Conservation (phyloP, 2,329 filamentous ascomycete species). For the Byssothecium circinans region DNA sequence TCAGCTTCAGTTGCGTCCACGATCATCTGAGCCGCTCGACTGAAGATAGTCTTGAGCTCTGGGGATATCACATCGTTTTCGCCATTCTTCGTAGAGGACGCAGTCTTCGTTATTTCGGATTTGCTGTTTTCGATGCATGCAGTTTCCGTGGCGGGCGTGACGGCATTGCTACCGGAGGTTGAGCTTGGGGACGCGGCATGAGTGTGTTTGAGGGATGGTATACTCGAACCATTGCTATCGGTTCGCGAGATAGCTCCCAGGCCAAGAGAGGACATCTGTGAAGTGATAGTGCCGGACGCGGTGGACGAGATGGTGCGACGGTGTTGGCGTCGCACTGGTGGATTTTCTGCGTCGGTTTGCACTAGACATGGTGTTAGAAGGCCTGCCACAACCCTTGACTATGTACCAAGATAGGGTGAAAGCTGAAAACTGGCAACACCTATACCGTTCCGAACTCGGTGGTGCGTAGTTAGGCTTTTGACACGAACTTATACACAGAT, state of each 20-base stretch:
- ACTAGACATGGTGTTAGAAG: no score
- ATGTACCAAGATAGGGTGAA: no score
- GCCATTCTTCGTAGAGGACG: slow-evolving; percentile 25
- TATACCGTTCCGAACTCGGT: no score
- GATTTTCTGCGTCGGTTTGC: background rate
- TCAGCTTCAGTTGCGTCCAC: slow-evolving; percentile 42
- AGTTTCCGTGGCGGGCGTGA: slow-evolving; percentile 28
- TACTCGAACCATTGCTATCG: slow-evolving; percentile 25
- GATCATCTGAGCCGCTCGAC: slow-evolving; percentile 44
- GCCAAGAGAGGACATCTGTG: slow-evolving; percentile 12
- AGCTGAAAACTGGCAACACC: no score
- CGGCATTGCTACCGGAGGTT: slow-evolving; percentile 19
- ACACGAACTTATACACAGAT: no score
- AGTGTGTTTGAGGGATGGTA: slow-evolving; percentile 18
- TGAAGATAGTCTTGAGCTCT: slow-evolving; percentile 39
- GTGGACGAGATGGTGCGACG: slow-evolving; percentile 18
- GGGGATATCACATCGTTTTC: slow-evolving; percentile 29
- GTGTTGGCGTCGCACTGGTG: slow-evolving; percentile 20
- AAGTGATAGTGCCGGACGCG: slow-evolving; percentile 10
- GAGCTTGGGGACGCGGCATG: slow-evolving; percentile 20
- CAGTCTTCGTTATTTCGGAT: slow-evolving; percentile 23
- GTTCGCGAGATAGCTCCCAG: slow-evolving; percentile 18
- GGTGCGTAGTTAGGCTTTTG: no score
- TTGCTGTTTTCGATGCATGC: slow-evolving; percentile 11
- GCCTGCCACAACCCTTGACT: no score